These are phyloP conservation scores for Datura wrightii DNA, from an alignment of 257 asterid genomes.

Conservation along the genomic window DNA sequence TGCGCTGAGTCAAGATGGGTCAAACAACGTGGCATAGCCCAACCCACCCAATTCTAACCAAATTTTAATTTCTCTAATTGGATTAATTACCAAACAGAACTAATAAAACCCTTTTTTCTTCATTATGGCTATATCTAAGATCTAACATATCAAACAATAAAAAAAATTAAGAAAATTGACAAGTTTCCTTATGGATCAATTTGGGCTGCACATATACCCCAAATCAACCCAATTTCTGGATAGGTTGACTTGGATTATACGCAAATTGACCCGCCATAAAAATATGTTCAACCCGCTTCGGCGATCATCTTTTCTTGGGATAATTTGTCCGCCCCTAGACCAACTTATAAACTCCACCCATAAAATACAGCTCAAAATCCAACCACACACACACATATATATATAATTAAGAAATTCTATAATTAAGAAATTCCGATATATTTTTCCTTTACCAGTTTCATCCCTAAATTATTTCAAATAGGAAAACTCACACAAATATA, in stretches of 20 bases:
- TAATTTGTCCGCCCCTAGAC: neutral
- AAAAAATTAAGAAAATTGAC: neutral
- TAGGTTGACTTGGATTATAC: neutral
- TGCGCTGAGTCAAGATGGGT: neutral
- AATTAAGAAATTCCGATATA: neutral
- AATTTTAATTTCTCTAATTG: neutral
- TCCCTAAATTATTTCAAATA: neutral
- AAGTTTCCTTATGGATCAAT: neutral
- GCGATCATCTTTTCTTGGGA: neutral
- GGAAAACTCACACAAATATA: constrained; percentile 5
- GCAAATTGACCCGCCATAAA: neutral
- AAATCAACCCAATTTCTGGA: neutral
- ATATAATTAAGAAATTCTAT: neutral
- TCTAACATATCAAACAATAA: neutral
- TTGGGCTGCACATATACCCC: neutral
- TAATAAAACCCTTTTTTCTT: neutral
- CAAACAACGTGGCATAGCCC: neutral
- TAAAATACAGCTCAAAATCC: neutral
- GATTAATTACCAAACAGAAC: neutral
- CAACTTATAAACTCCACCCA: constrained; percentile 8
- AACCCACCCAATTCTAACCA: neutral
- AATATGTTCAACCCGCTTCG: neutral
- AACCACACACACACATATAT: too few species aligned
- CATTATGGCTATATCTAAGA: neutral
- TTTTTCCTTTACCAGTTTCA: too few species aligned